phyloP scores from a whole-genome alignment of 257 asterid species.

The Plectranthus barbatus region DNA sequence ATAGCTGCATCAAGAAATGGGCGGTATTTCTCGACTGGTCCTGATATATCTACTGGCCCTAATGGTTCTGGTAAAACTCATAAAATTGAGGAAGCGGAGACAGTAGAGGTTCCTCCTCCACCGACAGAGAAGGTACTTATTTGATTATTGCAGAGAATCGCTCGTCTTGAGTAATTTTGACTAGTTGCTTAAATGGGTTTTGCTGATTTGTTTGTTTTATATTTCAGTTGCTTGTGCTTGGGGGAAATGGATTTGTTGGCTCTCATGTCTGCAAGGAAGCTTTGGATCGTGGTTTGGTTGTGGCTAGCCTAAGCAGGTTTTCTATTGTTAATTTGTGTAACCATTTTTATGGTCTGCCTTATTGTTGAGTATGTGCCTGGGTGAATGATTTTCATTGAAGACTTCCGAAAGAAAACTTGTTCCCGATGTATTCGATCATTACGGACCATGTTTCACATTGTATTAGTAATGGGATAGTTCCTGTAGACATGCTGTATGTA shows the following conservation, averaged over 20 bases:
- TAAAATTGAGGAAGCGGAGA: constrained; percentile 84
- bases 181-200: background rate
- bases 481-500: background rate
- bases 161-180: background rate
- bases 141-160: constrained; percentile 7
- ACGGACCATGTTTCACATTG: background rate
- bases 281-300: constrained; percentile 55
- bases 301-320: constrained; percentile 95
- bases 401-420: background rate
- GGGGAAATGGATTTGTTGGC: constrained; percentile 97
- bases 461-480: background rate
- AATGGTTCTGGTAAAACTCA: constrained; percentile 32
- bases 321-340: constrained; percentile 1
- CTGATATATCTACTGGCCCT: constrained; percentile 28
- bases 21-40: constrained; percentile 51
- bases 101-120: constrained; percentile 68
- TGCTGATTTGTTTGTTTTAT: background rate
- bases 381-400: background rate
- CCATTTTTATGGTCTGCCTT: background rate
- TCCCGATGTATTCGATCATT: background rate
- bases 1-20: constrained; percentile 33
- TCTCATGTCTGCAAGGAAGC: constrained; percentile 95
- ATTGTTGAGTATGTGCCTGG: background rate
- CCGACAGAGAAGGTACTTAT: constrained; percentile 70
- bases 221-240: constrained; percentile 85